Evolutionary conservation across 164 flowering plant genomes (phyloP).

Genomic region (Annona cherimola): DNA sequence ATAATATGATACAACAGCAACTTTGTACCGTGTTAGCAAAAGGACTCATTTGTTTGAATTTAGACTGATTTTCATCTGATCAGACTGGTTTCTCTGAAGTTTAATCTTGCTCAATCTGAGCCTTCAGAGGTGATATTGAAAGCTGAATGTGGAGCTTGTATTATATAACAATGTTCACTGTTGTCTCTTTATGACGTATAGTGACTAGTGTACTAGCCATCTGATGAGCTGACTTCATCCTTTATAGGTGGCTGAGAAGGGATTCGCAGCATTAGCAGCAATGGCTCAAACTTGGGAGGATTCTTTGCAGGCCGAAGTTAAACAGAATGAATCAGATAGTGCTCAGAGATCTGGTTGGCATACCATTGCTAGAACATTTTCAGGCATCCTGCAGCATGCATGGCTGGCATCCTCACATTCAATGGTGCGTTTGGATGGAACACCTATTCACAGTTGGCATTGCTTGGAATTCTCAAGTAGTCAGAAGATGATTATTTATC

Average conservation of each 20-base stretch:
- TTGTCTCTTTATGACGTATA: background rate
- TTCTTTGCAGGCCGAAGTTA: constrained; percentile 41
- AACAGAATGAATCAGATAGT: constrained; percentile 30
- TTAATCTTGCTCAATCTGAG: no score
- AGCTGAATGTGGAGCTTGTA: no score
- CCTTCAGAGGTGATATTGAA: no score
- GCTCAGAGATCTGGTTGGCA: constrained; percentile 38
- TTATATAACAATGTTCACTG: background rate
- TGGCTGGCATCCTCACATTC: constrained; percentile 40
- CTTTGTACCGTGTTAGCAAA: no score
- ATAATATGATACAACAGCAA: no score
- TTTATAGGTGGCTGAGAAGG: constrained; percentile 54
- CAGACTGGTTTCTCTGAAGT: no score
- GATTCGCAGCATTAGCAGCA: constrained; percentile 62
- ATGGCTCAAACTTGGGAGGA: constrained; percentile 63
- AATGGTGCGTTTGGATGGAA: constrained; percentile 26
- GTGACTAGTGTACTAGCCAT: background rate
- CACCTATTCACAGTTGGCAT: background rate
- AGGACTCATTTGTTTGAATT: no score
- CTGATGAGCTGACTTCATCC: constrained; percentile 4
- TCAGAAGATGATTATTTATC: background rate
- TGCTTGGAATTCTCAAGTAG: background rate
- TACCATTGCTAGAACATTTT: constrained; percentile 41
- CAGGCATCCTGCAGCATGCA: constrained; percentile 58
- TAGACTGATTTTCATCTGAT: no score